Evolutionary conservation across 805 yeast species (phyloP), one percentile per base, ranked within the genome.

Genomic region (Metschnikowia sp.): DNA sequence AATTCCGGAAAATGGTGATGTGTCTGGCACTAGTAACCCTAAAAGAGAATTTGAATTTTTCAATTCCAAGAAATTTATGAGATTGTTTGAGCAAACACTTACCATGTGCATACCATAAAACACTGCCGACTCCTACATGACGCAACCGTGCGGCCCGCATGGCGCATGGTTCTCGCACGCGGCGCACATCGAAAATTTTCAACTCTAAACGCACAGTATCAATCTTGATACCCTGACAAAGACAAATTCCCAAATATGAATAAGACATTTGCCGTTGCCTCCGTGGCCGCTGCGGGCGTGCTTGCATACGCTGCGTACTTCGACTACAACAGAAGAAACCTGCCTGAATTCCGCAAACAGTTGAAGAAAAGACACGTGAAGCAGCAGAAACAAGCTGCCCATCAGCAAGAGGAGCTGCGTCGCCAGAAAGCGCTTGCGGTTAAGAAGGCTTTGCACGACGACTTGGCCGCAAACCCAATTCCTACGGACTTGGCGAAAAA

Each of bases 301-400:
- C 66, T 82, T 41, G 89, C 87, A 13, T 92, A 94, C 70, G 88
- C 92, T 47, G 73, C 82, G 34, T 94, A 88, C 74, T 95, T 95
- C 63, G 99, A 94, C 72, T 87, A 90, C 76, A 78, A 79, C 70
- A 88, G 99, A 72, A 87, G 98, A 72, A 76, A 77, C 69, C 82
- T 86, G 48, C 68, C 86, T 18, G 86, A 81, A 48, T 95, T 94
- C 78, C 87, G 99, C 76, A 83, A 79, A 61, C 65, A 78, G 39
- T 77, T 94, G 61, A 81, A 80, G 62, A 82, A 80, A 65, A 77
- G 78, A 62, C 78, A 83, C 48, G 78, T 77, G 60, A 75, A 78
- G 59, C 86, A 85, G 57, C 75, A 76, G 51, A 82, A 82, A 62
- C 67, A 72, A 54, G 78, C 81, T 49, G 76, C 79, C 56, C 74